A percentile compares a stretch with the other conserved stretches of the same genome.
phyloP scores from a whole-genome alignment of 1,139 yeast species.

The Magnusiomyces tetraspermus region DNA sequence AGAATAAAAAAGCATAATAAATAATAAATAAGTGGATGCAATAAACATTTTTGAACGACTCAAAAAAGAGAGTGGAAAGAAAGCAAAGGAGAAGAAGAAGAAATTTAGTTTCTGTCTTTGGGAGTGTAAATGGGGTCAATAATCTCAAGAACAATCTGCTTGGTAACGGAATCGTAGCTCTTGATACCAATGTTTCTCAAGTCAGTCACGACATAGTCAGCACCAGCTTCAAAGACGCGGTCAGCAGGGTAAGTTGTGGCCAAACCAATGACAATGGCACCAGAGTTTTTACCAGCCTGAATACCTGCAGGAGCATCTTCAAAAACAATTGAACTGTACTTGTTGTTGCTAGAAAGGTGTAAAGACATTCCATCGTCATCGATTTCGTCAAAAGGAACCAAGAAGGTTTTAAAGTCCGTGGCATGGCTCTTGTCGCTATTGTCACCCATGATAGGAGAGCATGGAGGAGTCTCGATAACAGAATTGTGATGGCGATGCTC shows the following conservation, averaged over 20 bases:
- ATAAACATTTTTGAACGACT: too few relatives aligned
- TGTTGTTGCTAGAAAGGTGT: constrained; percentile 11
- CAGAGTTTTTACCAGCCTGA: constrained; percentile 74
- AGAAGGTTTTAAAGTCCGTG: background rate
- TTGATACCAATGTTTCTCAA: background rate
- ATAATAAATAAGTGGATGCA: too few relatives aligned
- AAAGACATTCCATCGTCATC: background rate
- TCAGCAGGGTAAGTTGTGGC: constrained; percentile 65
- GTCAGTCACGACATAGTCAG: constrained; percentile 70
- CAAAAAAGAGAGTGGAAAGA: too few relatives aligned
- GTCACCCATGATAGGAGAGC: background rate
- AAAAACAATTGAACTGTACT: constrained; percentile 56
- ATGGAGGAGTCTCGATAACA: background rate
- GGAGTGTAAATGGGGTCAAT: constrained; percentile 9
- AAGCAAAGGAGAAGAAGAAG: background rate
- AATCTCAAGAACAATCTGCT: constrained; percentile 4
- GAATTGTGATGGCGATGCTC: background rate
- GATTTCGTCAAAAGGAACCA: background rate
- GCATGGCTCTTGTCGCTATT: background rate
- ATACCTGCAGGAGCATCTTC: constrained; percentile 90
- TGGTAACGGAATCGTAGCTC: constrained; percentile 3
- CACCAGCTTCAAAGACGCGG: constrained; percentile 63
- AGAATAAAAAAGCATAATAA: too few relatives aligned
- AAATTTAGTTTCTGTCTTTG: background rate
- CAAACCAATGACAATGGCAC: constrained; percentile 74